These are phyloP conservation scores for Leishmania arabica DNA, from an alignment of 208 protist species.

Conservation along the genomic window DNA sequence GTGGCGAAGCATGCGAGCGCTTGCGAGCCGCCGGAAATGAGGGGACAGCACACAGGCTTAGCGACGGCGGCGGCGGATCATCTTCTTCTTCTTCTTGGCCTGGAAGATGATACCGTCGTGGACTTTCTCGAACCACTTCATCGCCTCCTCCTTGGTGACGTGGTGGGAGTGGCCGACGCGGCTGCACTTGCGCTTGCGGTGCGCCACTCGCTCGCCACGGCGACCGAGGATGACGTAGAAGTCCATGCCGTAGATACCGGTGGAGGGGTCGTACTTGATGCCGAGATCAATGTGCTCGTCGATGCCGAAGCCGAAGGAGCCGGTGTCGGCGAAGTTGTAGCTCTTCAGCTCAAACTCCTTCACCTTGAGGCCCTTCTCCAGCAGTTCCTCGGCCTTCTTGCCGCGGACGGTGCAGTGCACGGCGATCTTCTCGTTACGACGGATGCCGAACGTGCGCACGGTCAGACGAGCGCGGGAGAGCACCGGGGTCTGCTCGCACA, in stretches of 20 bases:
- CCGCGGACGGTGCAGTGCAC: slow-evolving; percentile 99
- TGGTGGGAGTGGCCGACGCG: slow-evolving; percentile 95
- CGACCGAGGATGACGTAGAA: slow-evolving; percentile 99
- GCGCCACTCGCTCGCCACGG: slow-evolving; percentile 96
- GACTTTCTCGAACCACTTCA: slow-evolving; percentile 99
- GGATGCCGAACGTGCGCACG: slow-evolving; percentile 98
- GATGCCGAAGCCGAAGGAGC: slow-evolving; percentile 99
- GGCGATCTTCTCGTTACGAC: slow-evolving; percentile 99
- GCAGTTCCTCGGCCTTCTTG: slow-evolving; percentile 99
- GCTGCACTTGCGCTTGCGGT: slow-evolving; percentile 82
- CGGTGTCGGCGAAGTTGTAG: slow-evolving; percentile 96
- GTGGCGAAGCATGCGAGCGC: not conserved
- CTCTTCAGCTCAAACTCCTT: slow-evolving; percentile 99
- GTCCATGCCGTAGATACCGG: slow-evolving; percentile 99
- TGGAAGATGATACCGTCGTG: slow-evolving; percentile 97
- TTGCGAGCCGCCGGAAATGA: not conserved
- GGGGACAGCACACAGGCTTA: slow-evolving; percentile 56
- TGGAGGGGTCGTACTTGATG: slow-evolving; percentile 99
- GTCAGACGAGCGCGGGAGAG: slow-evolving; percentile 98
- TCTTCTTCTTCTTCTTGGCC: slow-evolving; percentile 96
- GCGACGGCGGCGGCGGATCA: slow-evolving; percentile 98
- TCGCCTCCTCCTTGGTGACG: slow-evolving; percentile 97
- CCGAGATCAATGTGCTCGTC: slow-evolving; percentile 99
- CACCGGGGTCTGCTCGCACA: slow-evolving; percentile 98
- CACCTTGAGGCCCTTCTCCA: slow-evolving; percentile 98